These are phyloP conservation scores for Annona cherimola DNA, from an alignment of 164 flowering plant species.

Conservation along the genomic window DNA sequence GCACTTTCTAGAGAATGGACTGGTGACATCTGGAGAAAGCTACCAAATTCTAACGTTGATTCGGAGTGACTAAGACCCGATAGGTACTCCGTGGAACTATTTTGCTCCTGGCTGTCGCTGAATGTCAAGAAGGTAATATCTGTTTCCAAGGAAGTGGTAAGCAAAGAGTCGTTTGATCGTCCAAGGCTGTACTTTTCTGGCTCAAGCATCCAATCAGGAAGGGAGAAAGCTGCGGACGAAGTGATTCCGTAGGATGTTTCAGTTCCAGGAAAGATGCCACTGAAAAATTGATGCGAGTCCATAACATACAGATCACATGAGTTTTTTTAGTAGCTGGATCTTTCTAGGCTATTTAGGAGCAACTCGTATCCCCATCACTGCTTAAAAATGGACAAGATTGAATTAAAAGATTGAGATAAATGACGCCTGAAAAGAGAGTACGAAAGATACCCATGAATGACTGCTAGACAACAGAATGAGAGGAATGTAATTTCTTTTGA, in stretches of 20 bases:
- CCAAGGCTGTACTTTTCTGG: constrained; percentile 38
- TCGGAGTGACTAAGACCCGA: constrained; percentile 51
- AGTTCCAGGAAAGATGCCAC: constrained; percentile 32
- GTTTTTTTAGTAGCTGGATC: neutral
- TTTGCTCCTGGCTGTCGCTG: constrained; percentile 56
- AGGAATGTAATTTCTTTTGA: too few species aligned
- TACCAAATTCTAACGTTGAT: constrained; percentile 45
- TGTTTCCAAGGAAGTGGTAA: constrained; percentile 45
- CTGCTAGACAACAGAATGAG: too few species aligned
- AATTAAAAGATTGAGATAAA: too few species aligned
- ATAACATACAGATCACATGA: constrained; percentile 26
- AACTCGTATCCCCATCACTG: too few species aligned
- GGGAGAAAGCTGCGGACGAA: constrained; percentile 28
- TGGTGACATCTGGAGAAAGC: constrained; percentile 19
- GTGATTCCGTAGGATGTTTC: constrained; percentile 36
- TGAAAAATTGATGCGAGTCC: constrained; percentile 45
- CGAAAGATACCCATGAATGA: too few species aligned
- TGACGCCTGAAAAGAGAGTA: too few species aligned
- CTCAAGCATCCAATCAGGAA: constrained; percentile 30
- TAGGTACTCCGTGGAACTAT: constrained; percentile 48
- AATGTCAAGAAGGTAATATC: constrained; percentile 40
- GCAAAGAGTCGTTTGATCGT: constrained; percentile 60
- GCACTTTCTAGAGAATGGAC: constrained; percentile 17
- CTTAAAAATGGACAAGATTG: too few species aligned
- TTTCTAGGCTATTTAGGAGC: too few species aligned